Evolutionary conservation across 306 rosid species (phyloP), one percentile per base, ranked within the genome.

Genomic region (Cucumis melo): DNA sequence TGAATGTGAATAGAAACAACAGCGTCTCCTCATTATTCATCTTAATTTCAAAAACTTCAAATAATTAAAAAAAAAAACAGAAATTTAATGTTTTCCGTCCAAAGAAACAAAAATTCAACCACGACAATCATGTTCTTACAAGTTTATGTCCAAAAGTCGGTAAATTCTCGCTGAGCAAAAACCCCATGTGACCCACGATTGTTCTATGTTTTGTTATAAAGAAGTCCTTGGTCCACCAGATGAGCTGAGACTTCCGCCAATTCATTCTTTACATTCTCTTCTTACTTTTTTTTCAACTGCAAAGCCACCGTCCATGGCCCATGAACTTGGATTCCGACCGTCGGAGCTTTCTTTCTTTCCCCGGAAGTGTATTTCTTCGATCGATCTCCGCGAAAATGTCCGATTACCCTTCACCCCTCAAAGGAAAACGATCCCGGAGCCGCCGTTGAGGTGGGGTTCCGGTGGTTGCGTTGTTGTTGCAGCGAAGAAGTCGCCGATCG

Each of bases 401-500:
- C 60, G 54, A 12, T 23, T 7, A 12, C 79, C 81, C 85, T 75
- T 73, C 62, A 19, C 74, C 14, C 73, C 75, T 16, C 78, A 38
- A 41, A 29, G 64, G 62, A 73, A 38, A 27, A 46, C 20, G 21
- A 72, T 23, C 57, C 84, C 56, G 2, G 51, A 23, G 17, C 34
- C 75, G 11, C 70, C 80, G 34, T 10, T 9, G 71, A 36, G 19
- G 29, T 53, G 50, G 17, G 57, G 29, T 8, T 55, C 15, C 41
- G 46, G 39, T 57, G 59, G 16, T 23, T 73, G n/a, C 59, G 74
- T 85, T 15, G 74, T 71, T 0, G 80, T 89, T 1, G 48, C 62
- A 0, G 93, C 92, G 7, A 65, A 64, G 73, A 84, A 67, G 78
- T 21, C 74, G 5, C 77, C 89, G 4, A 80, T 88, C 21, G 91